Percentiles rank a stretch among this genome's conserved stretches.
Conservation (phyloP, 345 rosid species). For the Cardamine occulta region DNA sequence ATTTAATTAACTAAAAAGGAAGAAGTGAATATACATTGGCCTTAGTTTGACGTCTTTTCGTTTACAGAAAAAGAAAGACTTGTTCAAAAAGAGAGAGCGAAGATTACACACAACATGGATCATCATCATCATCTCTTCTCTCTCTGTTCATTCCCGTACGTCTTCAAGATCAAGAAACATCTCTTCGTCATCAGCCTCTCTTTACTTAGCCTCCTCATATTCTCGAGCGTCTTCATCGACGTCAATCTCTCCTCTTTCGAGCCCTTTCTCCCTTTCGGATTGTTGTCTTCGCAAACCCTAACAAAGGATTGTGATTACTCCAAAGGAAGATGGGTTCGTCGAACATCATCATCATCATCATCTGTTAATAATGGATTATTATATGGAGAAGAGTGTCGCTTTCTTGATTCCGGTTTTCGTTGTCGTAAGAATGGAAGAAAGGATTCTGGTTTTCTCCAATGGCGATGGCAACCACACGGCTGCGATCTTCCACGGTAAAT, state of each 20-base stretch:
- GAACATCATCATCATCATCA: slow-evolving; percentile 36
- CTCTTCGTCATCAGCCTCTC: slow-evolving; percentile 30
- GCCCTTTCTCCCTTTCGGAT: slow-evolving; percentile 38
- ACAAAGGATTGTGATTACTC: slow-evolving; percentile 58
- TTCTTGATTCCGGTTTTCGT: slow-evolving; percentile 84
- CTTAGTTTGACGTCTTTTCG: slow-evolving; percentile 14
- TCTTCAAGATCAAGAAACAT: slow-evolving; percentile 48
- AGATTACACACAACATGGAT: slow-evolving; percentile 35
- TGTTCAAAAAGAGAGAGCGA: slow-evolving; percentile 38
- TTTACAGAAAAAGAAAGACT: slow-evolving; percentile 31
- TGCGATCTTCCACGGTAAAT: slow-evolving; percentile 78
- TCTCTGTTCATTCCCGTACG: slow-evolving; percentile 34
- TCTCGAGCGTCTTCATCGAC: slow-evolving; percentile 42
- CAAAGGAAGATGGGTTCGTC: slow-evolving; percentile 69
- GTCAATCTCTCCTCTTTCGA: slow-evolving; percentile 33
- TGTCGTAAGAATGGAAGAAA: slow-evolving; percentile 67
- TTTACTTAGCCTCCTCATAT: slow-evolving; percentile 45
- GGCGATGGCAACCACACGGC: slow-evolving; percentile 91
- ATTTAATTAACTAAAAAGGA: neutral
- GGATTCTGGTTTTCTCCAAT: slow-evolving; percentile 62
- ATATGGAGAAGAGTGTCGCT: slow-evolving; percentile 69
- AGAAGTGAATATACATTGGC: neutral
- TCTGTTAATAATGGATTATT: slow-evolving; percentile 9
- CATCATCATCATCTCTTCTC: slow-evolving; percentile 22
- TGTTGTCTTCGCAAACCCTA: neutral